phyloP scores from a whole-genome alignment of 1,284 basidiomycete genomes.

The Macrocystidia cucumis region DNA sequence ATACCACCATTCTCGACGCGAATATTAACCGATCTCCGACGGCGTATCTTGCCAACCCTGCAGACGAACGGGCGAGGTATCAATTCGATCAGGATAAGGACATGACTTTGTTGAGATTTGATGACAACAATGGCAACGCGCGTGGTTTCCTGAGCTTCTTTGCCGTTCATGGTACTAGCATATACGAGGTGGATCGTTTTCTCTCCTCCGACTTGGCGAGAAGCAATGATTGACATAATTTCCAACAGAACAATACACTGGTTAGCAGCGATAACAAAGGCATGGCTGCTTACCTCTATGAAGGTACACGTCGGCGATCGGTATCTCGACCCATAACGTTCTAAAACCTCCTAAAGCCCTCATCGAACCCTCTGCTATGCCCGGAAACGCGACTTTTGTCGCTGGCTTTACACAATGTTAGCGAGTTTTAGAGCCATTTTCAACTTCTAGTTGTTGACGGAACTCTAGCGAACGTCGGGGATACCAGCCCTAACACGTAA shows the following conservation, averaged over 20 bases:
- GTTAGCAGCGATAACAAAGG: slow-evolving; percentile 77
- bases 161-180: slow-evolving; percentile 74
- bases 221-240: slow-evolving; percentile 2
- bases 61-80: slow-evolving; percentile 56
- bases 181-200: slow-evolving; percentile 62
- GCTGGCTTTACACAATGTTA: slow-evolving; percentile 72
- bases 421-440: slow-evolving; percentile 12
- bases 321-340: no score
- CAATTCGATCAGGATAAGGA: slow-evolving; percentile 68
- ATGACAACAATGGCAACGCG: slow-evolving; percentile 45
- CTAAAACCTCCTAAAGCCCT: slow-evolving; percentile 35
- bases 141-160: slow-evolving; percentile 72
- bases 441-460: not conserved
- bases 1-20: slow-evolving; percentile 57
- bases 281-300: slow-evolving; percentile 74
- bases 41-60: slow-evolving; percentile 69
- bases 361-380: slow-evolving; percentile 55
- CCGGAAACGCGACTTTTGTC: slow-evolving; percentile 64
- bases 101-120: slow-evolving; percentile 58
- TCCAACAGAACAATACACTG: slow-evolving; percentile 63
- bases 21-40: slow-evolving; percentile 72
- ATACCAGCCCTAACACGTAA: slow-evolving; percentile 72
- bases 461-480: slow-evolving; percentile 62
- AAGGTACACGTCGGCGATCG: slow-evolving; percentile 41
- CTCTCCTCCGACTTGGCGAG: slow-evolving; percentile 1